Evolutionary conservation across 169 alveolate genomes (phyloP).

Genomic region (Cytauxzoon felis): DNA sequence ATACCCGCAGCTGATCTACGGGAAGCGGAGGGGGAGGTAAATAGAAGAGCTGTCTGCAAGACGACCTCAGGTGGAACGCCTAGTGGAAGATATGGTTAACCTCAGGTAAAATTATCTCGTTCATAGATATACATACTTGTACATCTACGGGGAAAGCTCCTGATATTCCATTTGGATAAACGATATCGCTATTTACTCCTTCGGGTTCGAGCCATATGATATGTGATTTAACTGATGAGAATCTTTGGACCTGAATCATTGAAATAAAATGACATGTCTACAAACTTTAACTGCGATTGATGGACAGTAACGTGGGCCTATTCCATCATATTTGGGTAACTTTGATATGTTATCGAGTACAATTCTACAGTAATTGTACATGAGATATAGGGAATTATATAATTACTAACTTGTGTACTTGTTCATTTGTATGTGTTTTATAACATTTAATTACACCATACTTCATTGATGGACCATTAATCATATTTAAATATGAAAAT

Average conservation of each 20-base stretch:
- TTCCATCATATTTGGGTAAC: slow-evolving; percentile 75
- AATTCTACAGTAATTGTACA: slow-evolving; percentile 27
- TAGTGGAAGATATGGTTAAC: too few relatives aligned
- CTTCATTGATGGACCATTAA: slow-evolving; percentile 1
- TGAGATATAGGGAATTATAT: too few relatives aligned
- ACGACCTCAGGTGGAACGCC: too few relatives aligned
- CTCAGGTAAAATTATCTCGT: too few relatives aligned
- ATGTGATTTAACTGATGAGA: slow-evolving; percentile 77
- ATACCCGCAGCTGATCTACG: too few relatives aligned
- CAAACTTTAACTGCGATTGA: slow-evolving; percentile 80
- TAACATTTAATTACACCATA: slow-evolving; percentile 72
- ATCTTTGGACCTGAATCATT: slow-evolving; percentile 34
- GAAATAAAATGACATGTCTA: neutral
- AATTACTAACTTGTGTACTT: slow-evolving; percentile 73
- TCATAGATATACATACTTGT: slow-evolving; percentile 50
- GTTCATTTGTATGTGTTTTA: slow-evolving; percentile 76
- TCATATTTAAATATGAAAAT: slow-evolving; percentile 76
- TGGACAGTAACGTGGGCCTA: slow-evolving; percentile 92
- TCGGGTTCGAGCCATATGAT: slow-evolving; percentile 92
- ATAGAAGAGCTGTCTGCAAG: too few relatives aligned
- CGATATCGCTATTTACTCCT: slow-evolving; percentile 73
- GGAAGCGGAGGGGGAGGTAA: too few relatives aligned
- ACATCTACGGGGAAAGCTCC: slow-evolving; percentile 84
- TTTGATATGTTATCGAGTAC: slow-evolving; percentile 58
- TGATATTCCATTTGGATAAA: slow-evolving; percentile 88